phyloP scores from a whole-genome alignment of 768 basidiomycete species.

The Russula olivacea region DNA sequence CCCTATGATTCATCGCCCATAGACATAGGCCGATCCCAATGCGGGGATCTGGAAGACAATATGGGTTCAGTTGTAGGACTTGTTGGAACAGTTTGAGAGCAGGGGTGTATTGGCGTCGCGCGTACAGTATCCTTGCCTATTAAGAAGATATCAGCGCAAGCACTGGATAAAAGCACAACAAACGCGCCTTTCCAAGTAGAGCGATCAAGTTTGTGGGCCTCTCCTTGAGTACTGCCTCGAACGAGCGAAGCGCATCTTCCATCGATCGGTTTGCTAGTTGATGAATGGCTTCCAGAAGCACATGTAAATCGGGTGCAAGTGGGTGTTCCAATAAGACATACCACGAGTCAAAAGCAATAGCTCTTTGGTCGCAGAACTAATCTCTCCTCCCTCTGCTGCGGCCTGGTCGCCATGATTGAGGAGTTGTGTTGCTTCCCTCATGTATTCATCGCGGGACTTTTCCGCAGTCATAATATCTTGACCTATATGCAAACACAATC shows the following conservation, averaged over 20 bases:
- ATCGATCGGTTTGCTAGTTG: slow-evolving; percentile 74
- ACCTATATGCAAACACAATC: slow-evolving; percentile 36
- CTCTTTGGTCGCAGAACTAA: slow-evolving; percentile 42
- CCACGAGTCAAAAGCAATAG: slow-evolving; percentile 63
- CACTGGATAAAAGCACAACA: neutral
- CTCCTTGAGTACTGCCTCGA: slow-evolving; percentile 69
- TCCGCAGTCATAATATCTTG: slow-evolving; percentile 57
- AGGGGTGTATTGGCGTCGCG: slow-evolving; percentile 66
- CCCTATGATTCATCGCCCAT: slow-evolving; percentile 82
- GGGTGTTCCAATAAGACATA: slow-evolving; percentile 30
- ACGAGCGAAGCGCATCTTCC: slow-evolving; percentile 76
- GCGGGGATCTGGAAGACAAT: slow-evolving; percentile 84
- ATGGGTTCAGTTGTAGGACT: slow-evolving; percentile 69
- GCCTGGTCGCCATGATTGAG: slow-evolving; percentile 56
- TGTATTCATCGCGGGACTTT: slow-evolving; percentile 61
- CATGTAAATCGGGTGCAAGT: slow-evolving; percentile 1
- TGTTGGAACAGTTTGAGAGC: slow-evolving; percentile 85
- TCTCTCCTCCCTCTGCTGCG: slow-evolving; percentile 53
- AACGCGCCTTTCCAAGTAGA: slow-evolving; percentile 71
- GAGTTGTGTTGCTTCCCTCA: slow-evolving; percentile 60
- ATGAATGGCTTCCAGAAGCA: slow-evolving; percentile 55
- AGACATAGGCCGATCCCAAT: slow-evolving; percentile 93
- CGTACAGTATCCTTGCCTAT: slow-evolving; percentile 81
- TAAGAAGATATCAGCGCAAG: neutral
- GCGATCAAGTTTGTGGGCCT: slow-evolving; percentile 87